phyloP scores from a whole-genome alignment of 345 rosid species.

The Barbarea vulgaris region DNA sequence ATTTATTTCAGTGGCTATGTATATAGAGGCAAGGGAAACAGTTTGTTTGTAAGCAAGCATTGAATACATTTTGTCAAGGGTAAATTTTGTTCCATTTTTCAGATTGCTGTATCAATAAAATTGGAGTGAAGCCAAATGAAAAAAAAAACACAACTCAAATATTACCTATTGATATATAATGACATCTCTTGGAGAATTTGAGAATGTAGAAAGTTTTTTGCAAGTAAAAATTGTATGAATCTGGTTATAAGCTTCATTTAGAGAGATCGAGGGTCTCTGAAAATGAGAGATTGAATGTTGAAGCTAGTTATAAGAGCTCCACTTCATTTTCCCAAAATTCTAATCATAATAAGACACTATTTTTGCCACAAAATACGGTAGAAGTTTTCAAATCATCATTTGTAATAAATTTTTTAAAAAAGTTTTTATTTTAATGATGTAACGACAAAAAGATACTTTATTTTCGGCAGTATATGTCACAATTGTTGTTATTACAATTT shows the following conservation, averaged over 20 bases:
- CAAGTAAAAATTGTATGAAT: neutral
- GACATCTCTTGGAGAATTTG: neutral
- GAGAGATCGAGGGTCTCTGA: neutral
- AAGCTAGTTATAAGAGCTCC: too few relatives aligned
- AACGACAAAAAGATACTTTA: neutral
- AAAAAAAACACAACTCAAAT: neutral
- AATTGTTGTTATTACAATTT: neutral
- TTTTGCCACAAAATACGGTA: too few relatives aligned
- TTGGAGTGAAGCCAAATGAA: conserved; percentile 11
- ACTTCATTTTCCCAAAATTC: too few relatives aligned
- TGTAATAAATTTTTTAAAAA: too few relatives aligned
- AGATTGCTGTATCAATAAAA: conserved; percentile 25
- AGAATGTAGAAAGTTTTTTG: neutral
- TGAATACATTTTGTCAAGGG: conserved; percentile 6
- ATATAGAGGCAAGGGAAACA: conserved; percentile 20
- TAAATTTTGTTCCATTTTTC: conserved; percentile 32
- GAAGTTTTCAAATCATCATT: neutral
- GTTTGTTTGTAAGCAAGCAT: conserved; percentile 29
- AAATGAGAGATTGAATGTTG: neutral
- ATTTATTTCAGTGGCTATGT: conserved; percentile 14
- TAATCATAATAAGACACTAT: too few relatives aligned
- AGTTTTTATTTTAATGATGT: neutral
- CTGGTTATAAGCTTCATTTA: neutral
- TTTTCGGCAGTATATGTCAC: neutral
- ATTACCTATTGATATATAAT: neutral